Evolutionary conservation across 164 flowering plant species (phyloP), one percentile per base, ranked within the genome.

Genomic region (Dillenia turbinata): DNA sequence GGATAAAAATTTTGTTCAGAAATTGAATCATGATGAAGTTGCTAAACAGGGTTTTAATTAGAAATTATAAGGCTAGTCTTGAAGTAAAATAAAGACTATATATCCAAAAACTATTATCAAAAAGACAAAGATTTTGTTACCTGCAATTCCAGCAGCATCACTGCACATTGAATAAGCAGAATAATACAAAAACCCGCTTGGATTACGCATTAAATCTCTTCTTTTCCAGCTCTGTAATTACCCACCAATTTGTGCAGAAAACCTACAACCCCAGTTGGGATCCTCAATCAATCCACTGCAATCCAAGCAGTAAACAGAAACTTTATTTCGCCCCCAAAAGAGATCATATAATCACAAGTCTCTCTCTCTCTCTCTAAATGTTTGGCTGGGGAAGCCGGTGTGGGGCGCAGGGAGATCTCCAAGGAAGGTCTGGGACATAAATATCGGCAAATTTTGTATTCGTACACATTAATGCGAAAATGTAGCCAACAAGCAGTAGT

Each of bases 81-180:
- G 40, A 33, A 33, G 40, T 4, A 33, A 33, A 33, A 33, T 33
- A 33, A 33, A 33, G 40, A 52, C 55, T 12, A 22, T 9, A 51
- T 33, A 16, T 52, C 22, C 22, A 15, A 15, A 15, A 15, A 52
- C 11, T 3, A 52, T 9, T 17, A 19, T 13, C 3, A 52, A 4
- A 52, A 12, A 52, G 11, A 2, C 3, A 15, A 17, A 1, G 55
- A 52, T 16, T 16, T 16, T 9, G 22, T n/a, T 75, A 87, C 93
- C 93, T 5, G 88, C 85, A 62, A 85, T 26, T 71, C 93, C 93
- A 67, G 89, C 88, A 65, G 80, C 87, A 80, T 82, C 82, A 66
- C 74, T 82, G 64, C 64, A 68, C 55, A 77, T 13, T 19, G 64
- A 56, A 49, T 65, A 61, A 1, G 61, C 40, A 17, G 66, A 59